These are phyloP conservation scores for Pseudonectria buxi DNA, from an alignment of 2,329 filamentous ascomycete species.

Conservation along the genomic window DNA sequence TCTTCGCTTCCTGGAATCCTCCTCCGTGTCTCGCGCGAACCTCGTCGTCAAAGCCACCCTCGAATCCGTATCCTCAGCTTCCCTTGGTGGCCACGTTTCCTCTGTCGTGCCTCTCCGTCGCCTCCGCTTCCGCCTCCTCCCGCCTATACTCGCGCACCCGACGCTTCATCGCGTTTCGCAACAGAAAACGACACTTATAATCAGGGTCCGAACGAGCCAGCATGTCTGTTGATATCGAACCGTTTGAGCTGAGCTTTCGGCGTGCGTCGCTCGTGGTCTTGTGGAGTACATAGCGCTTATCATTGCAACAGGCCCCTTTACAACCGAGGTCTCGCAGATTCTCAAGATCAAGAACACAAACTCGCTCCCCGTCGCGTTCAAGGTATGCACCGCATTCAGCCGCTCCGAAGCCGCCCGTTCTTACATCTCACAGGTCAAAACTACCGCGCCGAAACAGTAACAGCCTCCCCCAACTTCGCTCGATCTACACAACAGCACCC, in stretches of 20 bases:
- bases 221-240: constrained; percentile 96
- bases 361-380: constrained; percentile 59
- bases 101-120: neutral
- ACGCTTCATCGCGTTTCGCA: constrained; percentile 15
- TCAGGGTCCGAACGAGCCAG: constrained; percentile 23
- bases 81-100: constrained; percentile 18
- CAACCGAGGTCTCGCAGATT: constrained; percentile 56
- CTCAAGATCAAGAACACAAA: constrained; percentile 61
- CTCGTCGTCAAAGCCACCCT: neutral
- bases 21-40: neutral
- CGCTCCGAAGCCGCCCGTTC: constrained; percentile 9
- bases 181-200: constrained; percentile 8
- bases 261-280: constrained; percentile 51
- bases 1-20: neutral
- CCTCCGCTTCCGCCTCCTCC: neutral
- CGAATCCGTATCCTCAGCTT: neutral
- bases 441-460: constrained; percentile 97
- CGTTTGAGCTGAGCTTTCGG: constrained; percentile 84
- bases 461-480: constrained; percentile 12
- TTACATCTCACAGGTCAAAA: constrained; percentile 72
- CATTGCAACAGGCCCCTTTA: constrained; percentile 53
- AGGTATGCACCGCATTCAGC: constrained; percentile 42
- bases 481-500: constrained; percentile 8
- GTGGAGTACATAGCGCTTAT: constrained; percentile 8
- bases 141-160: constrained; percentile 2